Conservation (phyloP, 1,284 basidiomycete species). For the Ustilago bromivora region DNA sequence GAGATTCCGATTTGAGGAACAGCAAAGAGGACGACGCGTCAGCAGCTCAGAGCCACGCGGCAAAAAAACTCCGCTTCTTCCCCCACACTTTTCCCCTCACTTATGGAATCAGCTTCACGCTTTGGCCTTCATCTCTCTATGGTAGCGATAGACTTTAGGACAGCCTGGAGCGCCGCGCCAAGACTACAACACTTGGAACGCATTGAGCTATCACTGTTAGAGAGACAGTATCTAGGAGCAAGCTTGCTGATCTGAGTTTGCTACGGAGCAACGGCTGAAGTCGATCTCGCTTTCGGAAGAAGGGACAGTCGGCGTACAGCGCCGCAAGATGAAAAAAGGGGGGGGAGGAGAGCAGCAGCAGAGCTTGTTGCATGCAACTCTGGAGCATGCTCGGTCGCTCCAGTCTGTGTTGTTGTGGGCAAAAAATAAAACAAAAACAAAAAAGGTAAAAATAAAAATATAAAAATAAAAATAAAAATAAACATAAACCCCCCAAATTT, state of each 20-base stretch:
- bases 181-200: too few species aligned
- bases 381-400: constrained; percentile 7
- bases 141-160: neutral
- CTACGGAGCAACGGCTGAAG: neutral
- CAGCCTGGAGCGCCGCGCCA: too few species aligned
- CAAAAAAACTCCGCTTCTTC: constrained; percentile 1
- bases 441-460: neutral
- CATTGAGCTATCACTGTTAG: too few species aligned
- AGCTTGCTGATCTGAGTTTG: neutral
- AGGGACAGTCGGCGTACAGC: constrained; percentile 2
- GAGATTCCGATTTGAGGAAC: neutral
- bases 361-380: neutral
- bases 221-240: too few species aligned
- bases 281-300: constrained; percentile 6
- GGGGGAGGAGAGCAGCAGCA: too few species aligned
- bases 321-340: neutral
- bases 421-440: neutral
- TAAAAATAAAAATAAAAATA: neutral
- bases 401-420: neutral
- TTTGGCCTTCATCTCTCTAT: neutral
- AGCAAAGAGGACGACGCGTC: neutral
- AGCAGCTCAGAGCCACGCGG: neutral
- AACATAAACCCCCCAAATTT: too few species aligned
- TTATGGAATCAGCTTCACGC: neutral
- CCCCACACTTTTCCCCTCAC: neutral